Evolutionary conservation across 768 basidiomycete genomes (phyloP).

Genomic region (Naganishia onofrii): DNA sequence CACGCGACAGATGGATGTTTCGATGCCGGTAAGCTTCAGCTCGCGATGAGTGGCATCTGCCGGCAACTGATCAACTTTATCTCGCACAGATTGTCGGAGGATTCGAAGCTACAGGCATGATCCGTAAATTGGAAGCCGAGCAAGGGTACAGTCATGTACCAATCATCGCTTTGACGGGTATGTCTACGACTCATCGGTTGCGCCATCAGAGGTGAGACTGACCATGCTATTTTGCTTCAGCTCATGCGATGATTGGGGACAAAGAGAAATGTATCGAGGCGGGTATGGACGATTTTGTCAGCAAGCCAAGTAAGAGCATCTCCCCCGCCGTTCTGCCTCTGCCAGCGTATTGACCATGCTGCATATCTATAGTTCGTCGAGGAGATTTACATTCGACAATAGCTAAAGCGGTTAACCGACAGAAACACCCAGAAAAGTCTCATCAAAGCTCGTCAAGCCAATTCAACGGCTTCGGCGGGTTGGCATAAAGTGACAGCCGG

Average conservation of each 20-base stretch:
- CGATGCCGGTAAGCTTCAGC: slow-evolving; percentile 52
- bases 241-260: slow-evolving; percentile 42
- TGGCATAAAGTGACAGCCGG: background rate
- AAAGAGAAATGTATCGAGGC: slow-evolving; percentile 52
- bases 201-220: background rate
- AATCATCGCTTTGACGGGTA: slow-evolving; percentile 81
- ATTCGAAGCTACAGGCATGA: slow-evolving; percentile 92
- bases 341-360: background rate
- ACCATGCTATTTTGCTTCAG: background rate
- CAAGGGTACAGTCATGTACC: slow-evolving; percentile 71
- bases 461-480: slow-evolving; percentile 23
- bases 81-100: slow-evolving; percentile 95
- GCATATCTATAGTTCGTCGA: slow-evolving; percentile 27
- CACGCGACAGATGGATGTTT: slow-evolving; percentile 83
- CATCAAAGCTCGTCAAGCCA: slow-evolving; percentile 19
- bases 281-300: slow-evolving; percentile 37
- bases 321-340: background rate
- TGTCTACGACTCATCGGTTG: background rate
- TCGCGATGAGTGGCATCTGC: slow-evolving; percentile 1
- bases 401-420: slow-evolving; percentile 36
- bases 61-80: slow-evolving; percentile 6
- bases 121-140: slow-evolving; percentile 76
- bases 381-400: slow-evolving; percentile 50
- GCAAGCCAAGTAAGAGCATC: slow-evolving; percentile 15
- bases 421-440: slow-evolving; percentile 19